A percentile compares a stretch with the other conserved stretches of the same genome.
Evolutionary conservation across 495 filamentous ascomycete species (phyloP).

Genomic region (Penicillium longicatenatum): DNA sequence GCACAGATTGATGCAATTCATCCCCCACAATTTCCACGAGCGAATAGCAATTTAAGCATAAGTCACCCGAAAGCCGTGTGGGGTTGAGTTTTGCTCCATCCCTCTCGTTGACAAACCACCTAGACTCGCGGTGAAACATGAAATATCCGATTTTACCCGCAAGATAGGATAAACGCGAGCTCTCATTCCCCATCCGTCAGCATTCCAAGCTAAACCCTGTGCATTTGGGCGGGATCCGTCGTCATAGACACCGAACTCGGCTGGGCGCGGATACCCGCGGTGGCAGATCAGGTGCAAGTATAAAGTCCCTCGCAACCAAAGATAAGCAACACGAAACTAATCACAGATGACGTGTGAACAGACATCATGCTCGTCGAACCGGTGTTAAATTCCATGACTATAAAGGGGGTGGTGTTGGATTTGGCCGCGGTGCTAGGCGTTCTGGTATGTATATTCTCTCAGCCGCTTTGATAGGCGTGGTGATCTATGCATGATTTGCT

Average conservation of each 20-base stretch:
- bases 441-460: slow-evolving; percentile 18
- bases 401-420: slow-evolving; percentile 21
- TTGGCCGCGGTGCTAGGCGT: slow-evolving; percentile 22
- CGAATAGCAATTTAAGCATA: not conserved
- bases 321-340: not conserved
- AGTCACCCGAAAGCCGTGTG: not conserved
- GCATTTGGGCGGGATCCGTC: not conserved
- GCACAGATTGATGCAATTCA: not conserved
- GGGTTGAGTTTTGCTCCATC: not conserved
- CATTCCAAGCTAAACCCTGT: slow-evolving; percentile 3
- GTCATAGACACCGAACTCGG: slow-evolving; percentile 25
- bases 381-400: slow-evolving; percentile 19
- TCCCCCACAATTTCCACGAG: not conserved
- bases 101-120: not conserved
- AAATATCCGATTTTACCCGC: not conserved
- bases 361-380: slow-evolving; percentile 26
- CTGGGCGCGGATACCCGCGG: slow-evolving; percentile 32
- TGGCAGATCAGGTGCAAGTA: slow-evolving; percentile 11
- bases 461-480: not conserved
- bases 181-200: not conserved
- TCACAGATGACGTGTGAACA: not conserved
- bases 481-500: not conserved
- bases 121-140: not conserved
- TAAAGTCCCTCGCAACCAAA: slow-evolving; percentile 18
- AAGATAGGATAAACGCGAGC: not conserved